Percentiles rank a stretch among this genome's conserved stretches.
Evolutionary conservation across 2,329 filamentous ascomycete genomes (phyloP).

Genomic region (Aspergillus jensenii): DNA sequence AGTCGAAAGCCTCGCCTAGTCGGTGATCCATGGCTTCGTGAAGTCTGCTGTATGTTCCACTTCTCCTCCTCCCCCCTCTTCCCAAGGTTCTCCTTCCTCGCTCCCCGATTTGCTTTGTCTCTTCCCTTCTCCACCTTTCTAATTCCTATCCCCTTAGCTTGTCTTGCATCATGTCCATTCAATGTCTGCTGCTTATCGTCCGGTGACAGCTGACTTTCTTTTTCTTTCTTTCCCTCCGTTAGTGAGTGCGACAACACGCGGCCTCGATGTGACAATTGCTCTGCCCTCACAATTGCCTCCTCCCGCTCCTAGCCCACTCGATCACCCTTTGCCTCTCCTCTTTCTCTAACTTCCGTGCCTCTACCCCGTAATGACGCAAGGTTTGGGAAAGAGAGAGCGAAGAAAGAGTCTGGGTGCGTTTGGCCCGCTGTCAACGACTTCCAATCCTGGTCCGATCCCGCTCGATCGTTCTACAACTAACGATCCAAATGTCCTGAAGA

Average conservation of each 20-base stretch:
- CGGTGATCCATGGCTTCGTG: constrained; percentile 31
- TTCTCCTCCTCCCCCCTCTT: constrained; percentile 11
- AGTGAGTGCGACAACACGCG: constrained; percentile 28
- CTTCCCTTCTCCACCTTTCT: constrained; percentile 16
- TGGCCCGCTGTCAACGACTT: constrained; percentile 27
- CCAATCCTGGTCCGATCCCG: constrained; percentile 20
- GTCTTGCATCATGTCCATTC: constrained; percentile 18
- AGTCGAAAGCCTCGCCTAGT: not conserved
- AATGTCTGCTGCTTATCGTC: constrained; percentile 16
- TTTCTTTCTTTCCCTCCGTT: constrained; percentile 4
- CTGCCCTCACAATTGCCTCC: constrained; percentile 5
- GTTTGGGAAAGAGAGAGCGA: constrained; percentile 33
- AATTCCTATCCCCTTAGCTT: constrained; percentile 19
- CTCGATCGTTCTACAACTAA: constrained; percentile 41
- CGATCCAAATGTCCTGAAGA: constrained; percentile 33
- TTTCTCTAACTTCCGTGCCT: constrained; percentile 9
- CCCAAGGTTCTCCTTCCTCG: constrained; percentile 17
- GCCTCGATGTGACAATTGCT: constrained; percentile 31
- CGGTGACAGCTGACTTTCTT: constrained; percentile 17
- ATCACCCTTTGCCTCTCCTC: constrained; percentile 2
- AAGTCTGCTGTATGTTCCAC: constrained; percentile 28
- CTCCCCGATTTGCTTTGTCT: constrained; percentile 24
- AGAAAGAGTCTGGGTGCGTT: constrained; percentile 38
- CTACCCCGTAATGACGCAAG: constrained; percentile 31
- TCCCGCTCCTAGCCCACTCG: not conserved